Evolutionary conservation across 129 eudicot species (phyloP).

Genomic region (Tagetes patula): DNA sequence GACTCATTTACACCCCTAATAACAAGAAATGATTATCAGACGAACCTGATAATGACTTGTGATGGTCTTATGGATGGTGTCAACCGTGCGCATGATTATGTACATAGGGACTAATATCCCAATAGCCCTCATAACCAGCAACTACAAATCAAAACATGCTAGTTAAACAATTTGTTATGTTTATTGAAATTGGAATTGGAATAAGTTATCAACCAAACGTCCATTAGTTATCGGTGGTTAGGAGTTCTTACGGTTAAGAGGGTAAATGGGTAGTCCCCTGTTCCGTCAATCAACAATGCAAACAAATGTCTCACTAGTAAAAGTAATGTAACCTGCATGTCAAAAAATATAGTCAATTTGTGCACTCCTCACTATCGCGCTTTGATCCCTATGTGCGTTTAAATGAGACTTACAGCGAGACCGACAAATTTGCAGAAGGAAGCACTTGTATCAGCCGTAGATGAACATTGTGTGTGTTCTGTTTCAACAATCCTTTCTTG

Average conservation of each 20-base stretch:
- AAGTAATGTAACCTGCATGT: conserved; percentile 57
- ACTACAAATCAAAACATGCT: conserved; percentile 33
- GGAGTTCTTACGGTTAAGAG: conserved; percentile 48
- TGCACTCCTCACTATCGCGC: background rate
- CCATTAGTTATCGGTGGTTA: background rate
- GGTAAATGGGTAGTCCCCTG: conserved; percentile 51
- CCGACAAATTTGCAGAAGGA: conserved; percentile 52
- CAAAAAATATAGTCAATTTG: background rate
- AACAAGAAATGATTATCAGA: background rate
- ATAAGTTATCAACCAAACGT: no score
- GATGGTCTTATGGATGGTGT: conserved; percentile 47
- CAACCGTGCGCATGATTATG: conserved; percentile 42
- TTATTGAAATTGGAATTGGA: background rate
- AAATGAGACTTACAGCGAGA: conserved; percentile 42
- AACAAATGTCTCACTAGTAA: conserved; percentile 56
- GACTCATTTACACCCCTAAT: no score
- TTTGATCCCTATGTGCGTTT: background rate
- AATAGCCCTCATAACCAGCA: conserved; percentile 43
- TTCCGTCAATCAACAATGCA: conserved; percentile 41
- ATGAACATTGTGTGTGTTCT: conserved; percentile 37
- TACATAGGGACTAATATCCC: conserved; percentile 70
- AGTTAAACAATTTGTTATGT: background rate
- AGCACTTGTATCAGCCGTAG: conserved; percentile 39
- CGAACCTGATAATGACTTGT: conserved; percentile 33
- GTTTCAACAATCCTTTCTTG: conserved; percentile 29